phyloP scores from a whole-genome alignment of 2,329 filamentous ascomycete species.

The Penicillium sp. region DNA sequence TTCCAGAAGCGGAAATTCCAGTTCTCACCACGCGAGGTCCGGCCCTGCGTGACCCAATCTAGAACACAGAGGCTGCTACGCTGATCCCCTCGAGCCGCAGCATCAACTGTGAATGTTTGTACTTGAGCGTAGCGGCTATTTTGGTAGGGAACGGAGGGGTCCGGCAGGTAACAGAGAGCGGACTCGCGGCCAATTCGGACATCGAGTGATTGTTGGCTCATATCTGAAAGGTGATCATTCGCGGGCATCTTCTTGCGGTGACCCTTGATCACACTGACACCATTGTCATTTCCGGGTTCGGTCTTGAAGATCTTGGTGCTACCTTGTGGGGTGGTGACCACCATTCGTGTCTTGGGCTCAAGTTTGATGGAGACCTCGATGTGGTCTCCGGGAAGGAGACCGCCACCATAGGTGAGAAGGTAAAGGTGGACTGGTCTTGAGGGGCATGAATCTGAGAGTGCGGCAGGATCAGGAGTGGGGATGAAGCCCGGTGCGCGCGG shows the following conservation, averaged over 20 bases:
- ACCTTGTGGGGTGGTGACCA: constrained; percentile 67
- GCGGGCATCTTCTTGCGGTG: constrained; percentile 39
- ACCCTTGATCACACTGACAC: constrained; percentile 30
- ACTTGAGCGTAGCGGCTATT: constrained; percentile 81
- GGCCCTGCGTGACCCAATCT: constrained; percentile 93
- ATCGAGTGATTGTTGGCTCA: constrained; percentile 55
- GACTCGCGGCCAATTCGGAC: constrained; percentile 54
- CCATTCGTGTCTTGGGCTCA: constrained; percentile 66
- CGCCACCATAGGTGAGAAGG: constrained; percentile 91
- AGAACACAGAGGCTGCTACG: constrained; percentile 72
- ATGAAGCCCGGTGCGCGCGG: constrained; percentile 71
- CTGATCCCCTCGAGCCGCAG: constrained; percentile 39
- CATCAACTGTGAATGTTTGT: constrained; percentile 72
- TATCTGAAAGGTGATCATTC: constrained; percentile 40
- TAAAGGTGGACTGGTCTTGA: constrained; percentile 75
- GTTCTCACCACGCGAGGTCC: constrained; percentile 80
- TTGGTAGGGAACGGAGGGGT: constrained; percentile 90
- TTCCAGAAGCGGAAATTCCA: constrained; percentile 83
- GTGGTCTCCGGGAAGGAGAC: constrained; percentile 83
- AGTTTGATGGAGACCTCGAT: constrained; percentile 75
- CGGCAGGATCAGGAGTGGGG: constrained; percentile 49
- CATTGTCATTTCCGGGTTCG: constrained; percentile 34
- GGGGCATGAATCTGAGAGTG: constrained; percentile 30
- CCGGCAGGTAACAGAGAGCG: constrained; percentile 72
- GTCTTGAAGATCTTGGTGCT: constrained; percentile 97